A percentile compares a stretch with the other conserved stretches of the same genome.
Conservation (phyloP, 192 early-diverging fungal species). For the Lunasporangiospora selenospora region DNA sequence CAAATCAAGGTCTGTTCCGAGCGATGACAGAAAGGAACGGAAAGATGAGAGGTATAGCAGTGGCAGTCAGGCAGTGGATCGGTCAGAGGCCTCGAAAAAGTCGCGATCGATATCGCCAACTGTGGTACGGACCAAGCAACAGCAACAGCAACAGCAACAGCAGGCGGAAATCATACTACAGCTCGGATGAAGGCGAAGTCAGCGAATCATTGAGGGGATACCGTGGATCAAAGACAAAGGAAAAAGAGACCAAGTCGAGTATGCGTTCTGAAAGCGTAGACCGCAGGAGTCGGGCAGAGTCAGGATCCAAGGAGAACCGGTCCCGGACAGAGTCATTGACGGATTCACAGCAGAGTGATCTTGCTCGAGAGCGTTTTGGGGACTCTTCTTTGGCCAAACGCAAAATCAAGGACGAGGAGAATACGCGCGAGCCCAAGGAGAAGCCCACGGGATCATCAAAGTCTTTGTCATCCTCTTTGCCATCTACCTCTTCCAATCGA, state of each 20-base stretch:
- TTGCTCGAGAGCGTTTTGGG: constrained; percentile 8
- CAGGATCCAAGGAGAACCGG: constrained; percentile 9
- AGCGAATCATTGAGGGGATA: constrained; percentile 1
- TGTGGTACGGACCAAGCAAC: constrained; percentile 5
- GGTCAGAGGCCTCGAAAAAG: too few relatives aligned
- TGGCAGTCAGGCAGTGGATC: too few relatives aligned
- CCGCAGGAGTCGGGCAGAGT: constrained; percentile 19
- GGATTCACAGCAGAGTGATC: constrained; percentile 5
- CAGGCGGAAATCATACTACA: constrained; percentile 7
- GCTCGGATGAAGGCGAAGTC: constrained; percentile 22
- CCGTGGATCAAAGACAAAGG: constrained; percentile 6
- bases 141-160: constrained; percentile 1
- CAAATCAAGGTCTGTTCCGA: too few relatives aligned
- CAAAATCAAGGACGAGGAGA: constrained; percentile 18
- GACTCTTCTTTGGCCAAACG: constrained; percentile 4
- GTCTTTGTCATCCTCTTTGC: not conserved
- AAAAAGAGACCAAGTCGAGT: not conserved
- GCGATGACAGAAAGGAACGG: too few relatives aligned
- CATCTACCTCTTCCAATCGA: constrained; percentile 5
- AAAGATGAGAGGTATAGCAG: too few relatives aligned
- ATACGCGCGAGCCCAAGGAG: constrained; percentile 26
- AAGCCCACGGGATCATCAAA: constrained; percentile 20
- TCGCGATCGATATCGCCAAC: constrained; percentile 28
- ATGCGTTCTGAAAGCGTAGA: not conserved
- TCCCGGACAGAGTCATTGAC: not conserved